Base-by-base conservation (phyloP, 75 land plant genomes). In the Cunninghamia lanceolata region DNA sequence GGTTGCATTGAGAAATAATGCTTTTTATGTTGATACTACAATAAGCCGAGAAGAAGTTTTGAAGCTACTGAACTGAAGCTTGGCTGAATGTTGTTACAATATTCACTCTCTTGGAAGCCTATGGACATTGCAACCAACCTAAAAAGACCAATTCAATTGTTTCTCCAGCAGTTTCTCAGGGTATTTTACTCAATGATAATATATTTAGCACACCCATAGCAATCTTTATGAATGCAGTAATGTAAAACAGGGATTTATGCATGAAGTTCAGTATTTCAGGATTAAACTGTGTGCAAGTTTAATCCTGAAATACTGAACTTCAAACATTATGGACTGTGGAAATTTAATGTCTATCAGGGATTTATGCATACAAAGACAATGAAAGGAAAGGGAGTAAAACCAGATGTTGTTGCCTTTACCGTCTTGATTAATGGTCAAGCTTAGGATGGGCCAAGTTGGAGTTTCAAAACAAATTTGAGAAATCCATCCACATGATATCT, bases 121-220 rank as follows among this genome's bases (percentile, higher is more conserved):
- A 96, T 87, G 93, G 94, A 16, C 92, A 96, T 30, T 90, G 88
- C 89, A 90, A 89, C 68, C 91, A 93, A 80, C 89, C 87, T 75
- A 93, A 93, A 56, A 94, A 90, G 54, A 91, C 89, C 75, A 88
- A 89, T 85, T 87, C 91, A 30, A 89, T 97, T 84, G 91, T 97
- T 59, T 85, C 87, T 77, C 93, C 92, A 42, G 96, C 99, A 70
- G 83, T 86, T 81, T 34, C 85, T 46, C 90, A 93, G 78, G 89
- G 90, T 79, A 91, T 97, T n/a, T 17, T 85, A 36, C 84, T 97
- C 83, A 94, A 96, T 84, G 87, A 89, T 56, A 85, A 89, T 86
- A 95, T 93, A 43, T 97, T 92, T 59, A 97, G 96, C 86, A 92
- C 99, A 16, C 95, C 94, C 9, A 91, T 97, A 84, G 91, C 95